Conservation (phyloP, 352 stramenopile genomes). For the Phytophthora sp. region DNA sequence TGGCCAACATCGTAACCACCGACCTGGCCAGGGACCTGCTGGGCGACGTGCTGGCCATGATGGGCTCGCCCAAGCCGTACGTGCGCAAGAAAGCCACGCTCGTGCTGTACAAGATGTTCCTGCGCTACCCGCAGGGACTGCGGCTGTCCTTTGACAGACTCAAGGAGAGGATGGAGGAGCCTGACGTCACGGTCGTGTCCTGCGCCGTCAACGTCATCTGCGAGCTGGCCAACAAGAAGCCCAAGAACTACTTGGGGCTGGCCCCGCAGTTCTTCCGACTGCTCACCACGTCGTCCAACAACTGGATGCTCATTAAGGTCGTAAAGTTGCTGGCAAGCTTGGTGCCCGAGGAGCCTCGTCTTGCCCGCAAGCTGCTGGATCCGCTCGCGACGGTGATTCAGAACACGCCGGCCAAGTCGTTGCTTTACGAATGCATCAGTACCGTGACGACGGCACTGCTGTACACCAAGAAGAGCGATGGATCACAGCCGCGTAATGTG, state of each 20-base stretch:
- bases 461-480: conserved; percentile 96
- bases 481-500: conserved; percentile 94
- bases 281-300: conserved; percentile 98
- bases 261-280: conserved; percentile 99
- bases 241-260: conserved; percentile 98
- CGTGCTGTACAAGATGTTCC: conserved; percentile 98
- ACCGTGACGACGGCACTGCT: conserved; percentile 97
- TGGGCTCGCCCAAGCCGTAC: conserved; percentile 95
- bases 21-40: conserved; percentile 96
- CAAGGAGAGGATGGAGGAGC: conserved; percentile 96
- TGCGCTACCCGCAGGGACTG: conserved; percentile 98
- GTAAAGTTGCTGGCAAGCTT: conserved; percentile 98
- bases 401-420: conserved; percentile 97
- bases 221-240: conserved; percentile 99
- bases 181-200: conserved; percentile 95
- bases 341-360: conserved; percentile 96
- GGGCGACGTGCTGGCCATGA: conserved; percentile 91
- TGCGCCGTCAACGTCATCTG: conserved; percentile 99
- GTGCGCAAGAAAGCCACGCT: conserved; percentile 99
- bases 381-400: conserved; percentile 97
- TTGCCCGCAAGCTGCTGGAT: conserved; percentile 98
- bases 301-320: conserved; percentile 99
- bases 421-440: conserved; percentile 98
- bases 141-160: conserved; percentile 98
- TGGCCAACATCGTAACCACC: conserved; percentile 98